Evolutionary conservation across 495 filamentous ascomycete species (phyloP).

Genomic region (Penicillium psychrofluorescens): DNA sequence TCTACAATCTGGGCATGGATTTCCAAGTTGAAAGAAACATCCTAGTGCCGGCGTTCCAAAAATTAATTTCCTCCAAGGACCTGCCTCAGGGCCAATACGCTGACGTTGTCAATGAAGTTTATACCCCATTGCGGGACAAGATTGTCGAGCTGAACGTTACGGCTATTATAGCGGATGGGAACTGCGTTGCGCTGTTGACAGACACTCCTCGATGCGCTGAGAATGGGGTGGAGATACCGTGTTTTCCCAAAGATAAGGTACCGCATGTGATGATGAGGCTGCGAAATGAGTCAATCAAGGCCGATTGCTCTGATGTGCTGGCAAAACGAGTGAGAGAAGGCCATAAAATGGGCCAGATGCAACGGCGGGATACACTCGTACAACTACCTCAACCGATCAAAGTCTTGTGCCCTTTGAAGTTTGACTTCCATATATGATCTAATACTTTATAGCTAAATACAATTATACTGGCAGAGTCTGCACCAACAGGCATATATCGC

Average conservation of each 20-base stretch:
- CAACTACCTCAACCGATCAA: conserved; percentile 5
- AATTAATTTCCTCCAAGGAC: background rate
- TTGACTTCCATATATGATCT: too few species aligned
- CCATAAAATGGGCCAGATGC: background rate
- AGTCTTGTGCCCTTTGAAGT: background rate
- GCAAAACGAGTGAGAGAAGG: background rate
- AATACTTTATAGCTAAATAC: too few species aligned
- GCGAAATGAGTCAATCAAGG: background rate
- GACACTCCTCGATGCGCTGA: background rate
- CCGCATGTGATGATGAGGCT: background rate
- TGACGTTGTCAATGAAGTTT: background rate
- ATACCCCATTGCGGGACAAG: background rate
- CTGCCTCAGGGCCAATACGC: background rate
- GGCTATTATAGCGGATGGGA: conserved; percentile 1
- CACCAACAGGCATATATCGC: too few species aligned
- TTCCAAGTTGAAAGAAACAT: background rate
- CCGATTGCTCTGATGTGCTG: background rate
- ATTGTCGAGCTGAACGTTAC: background rate
- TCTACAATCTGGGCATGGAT: conserved; percentile 1
- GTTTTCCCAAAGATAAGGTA: background rate
- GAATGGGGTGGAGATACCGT: background rate
- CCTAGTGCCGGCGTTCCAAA: background rate
- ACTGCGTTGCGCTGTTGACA: conserved; percentile 2
- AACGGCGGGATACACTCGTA: background rate
- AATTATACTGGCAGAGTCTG: too few species aligned